phyloP scores from a whole-genome alignment of 306 rosid genomes.

The Dalbergia oliveri region DNA sequence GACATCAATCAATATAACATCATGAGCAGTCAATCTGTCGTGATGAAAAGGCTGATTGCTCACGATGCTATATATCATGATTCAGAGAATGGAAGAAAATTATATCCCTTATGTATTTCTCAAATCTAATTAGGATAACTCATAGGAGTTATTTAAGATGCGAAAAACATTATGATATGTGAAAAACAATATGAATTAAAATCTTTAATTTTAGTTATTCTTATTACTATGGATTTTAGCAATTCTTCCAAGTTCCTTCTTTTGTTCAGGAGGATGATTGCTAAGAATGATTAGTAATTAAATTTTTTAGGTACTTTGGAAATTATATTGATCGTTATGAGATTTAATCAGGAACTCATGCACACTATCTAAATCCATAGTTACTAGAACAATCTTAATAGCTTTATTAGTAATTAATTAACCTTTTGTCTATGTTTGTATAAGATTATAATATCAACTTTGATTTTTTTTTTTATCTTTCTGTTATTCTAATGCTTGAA shows the following conservation, averaged over 20 bases:
- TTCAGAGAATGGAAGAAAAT: background rate
- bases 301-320: too few species aligned
- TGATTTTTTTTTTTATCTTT: background rate
- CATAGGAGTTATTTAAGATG: background rate
- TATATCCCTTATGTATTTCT: slow-evolving; percentile 25
- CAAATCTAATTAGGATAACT: slow-evolving; percentile 48
- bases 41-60: slow-evolving; percentile 70
- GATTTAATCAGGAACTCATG: background rate
- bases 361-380: too few species aligned
- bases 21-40: slow-evolving; percentile 73
- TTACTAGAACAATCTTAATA: background rate
- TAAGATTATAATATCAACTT: slow-evolving; percentile 14
- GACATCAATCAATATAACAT: slow-evolving; percentile 55
- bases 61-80: slow-evolving; percentile 70
- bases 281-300: too few species aligned
- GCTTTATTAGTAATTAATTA: background rate
- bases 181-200: slow-evolving; percentile 1
- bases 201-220: slow-evolving; percentile 29
- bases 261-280: too few species aligned
- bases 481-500: slow-evolving; percentile 1
- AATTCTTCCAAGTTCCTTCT: background rate
- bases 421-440: background rate
- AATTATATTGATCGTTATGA: too few species aligned
- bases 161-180: background rate
- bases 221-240: slow-evolving; percentile 22